These are phyloP conservation scores for Fistulifera pelliculosa DNA, from an alignment of 108 stramenopile species.

Conservation along the genomic window DNA sequence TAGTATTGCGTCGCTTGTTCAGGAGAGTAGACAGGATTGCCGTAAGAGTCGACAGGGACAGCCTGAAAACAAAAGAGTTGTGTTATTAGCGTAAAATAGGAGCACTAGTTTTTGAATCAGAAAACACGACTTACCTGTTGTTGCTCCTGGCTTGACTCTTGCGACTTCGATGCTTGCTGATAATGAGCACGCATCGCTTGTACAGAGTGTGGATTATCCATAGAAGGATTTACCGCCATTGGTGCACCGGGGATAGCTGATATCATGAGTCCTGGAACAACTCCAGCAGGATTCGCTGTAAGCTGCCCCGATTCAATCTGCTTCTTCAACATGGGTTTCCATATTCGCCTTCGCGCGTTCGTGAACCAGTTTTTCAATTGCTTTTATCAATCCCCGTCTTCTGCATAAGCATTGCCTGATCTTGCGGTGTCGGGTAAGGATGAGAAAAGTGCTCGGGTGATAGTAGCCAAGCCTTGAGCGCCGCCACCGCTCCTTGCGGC, in stretches of 20 bases:
- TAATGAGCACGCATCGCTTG: conserved; percentile 23
- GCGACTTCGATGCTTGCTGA: conserved; percentile 34
- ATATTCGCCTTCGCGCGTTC: conserved; percentile 88
- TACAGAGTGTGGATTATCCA: conserved; percentile 19
- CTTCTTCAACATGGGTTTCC: conserved; percentile 92
- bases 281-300: conserved; percentile 35
- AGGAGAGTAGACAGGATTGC: conserved; percentile 5
- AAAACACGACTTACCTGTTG: conserved; percentile 20
- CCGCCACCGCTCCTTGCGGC: conserved; percentile 82
- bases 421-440: conserved; percentile 88
- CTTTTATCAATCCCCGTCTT: conserved; percentile 92
- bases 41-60: conserved; percentile 3
- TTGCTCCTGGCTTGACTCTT: conserved; percentile 17
- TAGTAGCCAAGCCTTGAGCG: conserved; percentile 85
- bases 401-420: conserved; percentile 87
- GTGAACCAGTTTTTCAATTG: conserved; percentile 97
- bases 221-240: conserved; percentile 4
- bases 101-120: too few relatives aligned
- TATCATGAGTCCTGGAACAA: conserved; percentile 37
- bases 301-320: conserved; percentile 84
- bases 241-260: conserved; percentile 22
- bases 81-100: too few relatives aligned
- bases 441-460: conserved; percentile 87
- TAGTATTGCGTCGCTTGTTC: conserved; percentile 10
- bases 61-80: too few relatives aligned